Conservation (phyloP, 495 filamentous ascomycete genomes). For the Penicillium lividum region DNA sequence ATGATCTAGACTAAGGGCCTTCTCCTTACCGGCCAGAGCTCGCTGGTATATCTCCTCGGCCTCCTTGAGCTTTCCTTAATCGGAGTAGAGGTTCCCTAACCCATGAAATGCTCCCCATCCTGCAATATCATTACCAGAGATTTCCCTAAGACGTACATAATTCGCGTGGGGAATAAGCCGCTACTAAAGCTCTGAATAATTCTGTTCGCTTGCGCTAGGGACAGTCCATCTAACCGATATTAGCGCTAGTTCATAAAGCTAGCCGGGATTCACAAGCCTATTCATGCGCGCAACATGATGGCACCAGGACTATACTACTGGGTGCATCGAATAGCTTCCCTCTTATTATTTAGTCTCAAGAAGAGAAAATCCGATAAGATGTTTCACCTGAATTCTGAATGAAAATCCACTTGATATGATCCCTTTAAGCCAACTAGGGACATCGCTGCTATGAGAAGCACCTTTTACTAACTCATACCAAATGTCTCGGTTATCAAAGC, state of each 20-base stretch:
- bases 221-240: conserved; percentile 29
- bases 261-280: conserved; percentile 7
- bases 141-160: conserved; percentile 14
- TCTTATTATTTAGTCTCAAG: conserved; percentile 28
- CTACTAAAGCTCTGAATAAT: conserved; percentile 33
- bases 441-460: conserved; percentile 11
- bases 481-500: conserved; percentile 52
- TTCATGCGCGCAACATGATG: conserved; percentile 16
- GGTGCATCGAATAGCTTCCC: conserved; percentile 35
- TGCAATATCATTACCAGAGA: conserved; percentile 7
- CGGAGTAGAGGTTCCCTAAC: conserved; percentile 14
- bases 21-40: conserved; percentile 13
- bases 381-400: conserved; percentile 31
- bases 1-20: conserved; percentile 11
- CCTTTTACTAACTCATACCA: conserved; percentile 47
- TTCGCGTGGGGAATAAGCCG: conserved; percentile 43
- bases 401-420: conserved; percentile 26
- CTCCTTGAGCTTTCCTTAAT: conserved; percentile 12
- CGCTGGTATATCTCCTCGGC: conserved; percentile 15
- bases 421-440: conserved; percentile 31
- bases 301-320: conserved; percentile 40
- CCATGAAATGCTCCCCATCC: conserved; percentile 18
- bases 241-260: conserved; percentile 26
- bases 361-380: conserved; percentile 36
- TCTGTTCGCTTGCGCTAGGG: conserved; percentile 16